Evolutionary conservation across 1,284 basidiomycete genomes (phyloP).

Genomic region (Cryptococcus sp.): DNA sequence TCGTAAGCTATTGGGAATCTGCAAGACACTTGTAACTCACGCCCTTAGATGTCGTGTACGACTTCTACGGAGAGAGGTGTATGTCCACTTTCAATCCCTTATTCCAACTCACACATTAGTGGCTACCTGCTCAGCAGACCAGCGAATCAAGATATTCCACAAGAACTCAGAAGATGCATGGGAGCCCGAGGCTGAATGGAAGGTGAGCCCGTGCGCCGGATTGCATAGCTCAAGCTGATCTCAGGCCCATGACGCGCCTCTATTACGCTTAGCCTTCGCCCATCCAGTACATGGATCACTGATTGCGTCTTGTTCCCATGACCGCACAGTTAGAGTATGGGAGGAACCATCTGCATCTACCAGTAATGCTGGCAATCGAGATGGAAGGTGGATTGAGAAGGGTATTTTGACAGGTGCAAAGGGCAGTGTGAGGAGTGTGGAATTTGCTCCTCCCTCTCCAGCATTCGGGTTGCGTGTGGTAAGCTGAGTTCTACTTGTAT

Average conservation of each 20-base stretch:
- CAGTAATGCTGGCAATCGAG: conserved; percentile 8
- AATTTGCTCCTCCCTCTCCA: conserved; percentile 68
- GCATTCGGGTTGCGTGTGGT: conserved; percentile 82
- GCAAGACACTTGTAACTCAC: conserved; percentile 14
- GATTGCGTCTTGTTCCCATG: conserved; percentile 77
- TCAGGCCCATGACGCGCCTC: conserved; percentile 82
- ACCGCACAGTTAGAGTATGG: conserved; percentile 85
- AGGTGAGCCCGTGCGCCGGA: conserved; percentile 53
- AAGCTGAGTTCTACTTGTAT: conserved; percentile 31
- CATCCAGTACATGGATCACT: conserved; percentile 84
- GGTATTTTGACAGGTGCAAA: conserved; percentile 73
- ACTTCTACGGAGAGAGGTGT: conserved; percentile 76
- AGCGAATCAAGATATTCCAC: conserved; percentile 77
- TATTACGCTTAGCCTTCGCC: conserved; percentile 78
- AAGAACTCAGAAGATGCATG: conserved; percentile 63
- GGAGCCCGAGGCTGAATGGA: conserved; percentile 79
- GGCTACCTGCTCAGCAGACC: conserved; percentile 46
- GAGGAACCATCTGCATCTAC: conserved; percentile 55
- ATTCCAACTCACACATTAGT: conserved; percentile 16
- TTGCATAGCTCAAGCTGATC: background rate
- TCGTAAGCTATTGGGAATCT: conserved; percentile 29
- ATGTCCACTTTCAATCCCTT: conserved; percentile 10
- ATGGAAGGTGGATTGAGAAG: conserved; percentile 63
- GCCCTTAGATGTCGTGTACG: conserved; percentile 75
- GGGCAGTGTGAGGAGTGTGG: conserved; percentile 74